Evolutionary conservation across 352 stramenopile species (phyloP).

Genomic region (Globisporangium cylindrosporum): DNA sequence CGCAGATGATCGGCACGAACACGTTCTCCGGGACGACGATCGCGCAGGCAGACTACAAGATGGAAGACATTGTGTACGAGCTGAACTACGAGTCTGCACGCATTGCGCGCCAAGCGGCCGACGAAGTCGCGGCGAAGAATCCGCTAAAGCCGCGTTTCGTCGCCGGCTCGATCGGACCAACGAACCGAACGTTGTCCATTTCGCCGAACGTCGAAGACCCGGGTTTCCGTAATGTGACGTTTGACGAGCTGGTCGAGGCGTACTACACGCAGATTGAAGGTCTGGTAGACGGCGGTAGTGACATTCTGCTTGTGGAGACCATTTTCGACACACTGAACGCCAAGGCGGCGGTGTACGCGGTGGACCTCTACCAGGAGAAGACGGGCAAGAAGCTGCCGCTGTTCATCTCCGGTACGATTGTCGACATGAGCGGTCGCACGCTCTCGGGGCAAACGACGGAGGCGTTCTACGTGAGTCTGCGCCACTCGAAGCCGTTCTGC

Average conservation of each 20-base stretch:
- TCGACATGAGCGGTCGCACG: conserved; percentile 96
- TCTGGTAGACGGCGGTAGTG: conserved; percentile 93
- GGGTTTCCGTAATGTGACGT: conserved; percentile 93
- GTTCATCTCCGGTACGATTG: conserved; percentile 96
- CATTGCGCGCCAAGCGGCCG: conserved; percentile 90
- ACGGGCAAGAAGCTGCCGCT: conserved; percentile 90
- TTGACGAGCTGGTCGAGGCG: conserved; percentile 95
- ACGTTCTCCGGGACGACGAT: conserved; percentile 97
- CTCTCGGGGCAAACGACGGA: conserved; percentile 96
- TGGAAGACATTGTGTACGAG: conserved; percentile 95
- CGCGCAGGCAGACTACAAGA: conserved; percentile 96
- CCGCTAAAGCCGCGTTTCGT: conserved; percentile 94
- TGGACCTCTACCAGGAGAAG: conserved; percentile 92
- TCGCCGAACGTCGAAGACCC: conserved; percentile 95
- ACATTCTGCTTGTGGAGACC: conserved; percentile 97
- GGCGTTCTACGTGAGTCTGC: conserved; percentile 95
- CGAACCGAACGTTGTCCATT: conserved; percentile 95
- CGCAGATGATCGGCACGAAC: conserved; percentile 96
- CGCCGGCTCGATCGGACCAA: conserved; percentile 94
- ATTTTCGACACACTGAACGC: conserved; percentile 98
- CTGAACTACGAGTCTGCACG: conserved; percentile 93
- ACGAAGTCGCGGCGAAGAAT: conserved; percentile 92
- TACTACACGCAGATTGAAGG: conserved; percentile 95
- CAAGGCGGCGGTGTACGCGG: conserved; percentile 94
- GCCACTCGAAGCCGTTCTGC: conserved; percentile 96